Base-by-base conservation (phyloP, 257 asterid genomes). In the Solanum sejunctum region DNA sequence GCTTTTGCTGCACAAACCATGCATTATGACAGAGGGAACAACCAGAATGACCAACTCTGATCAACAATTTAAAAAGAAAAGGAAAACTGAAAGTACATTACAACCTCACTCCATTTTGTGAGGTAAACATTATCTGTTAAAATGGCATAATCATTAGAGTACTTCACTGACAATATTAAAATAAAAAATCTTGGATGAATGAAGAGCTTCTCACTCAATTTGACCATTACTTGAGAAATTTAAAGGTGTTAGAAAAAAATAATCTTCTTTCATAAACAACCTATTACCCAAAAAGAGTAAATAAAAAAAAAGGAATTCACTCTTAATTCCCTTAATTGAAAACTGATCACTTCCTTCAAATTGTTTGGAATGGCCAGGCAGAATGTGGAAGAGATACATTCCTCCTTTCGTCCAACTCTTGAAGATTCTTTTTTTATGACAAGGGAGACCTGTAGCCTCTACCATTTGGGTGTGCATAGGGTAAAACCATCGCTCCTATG, bases 1-100 rank as follows among this genome's bases (percentile, higher is more conserved):
- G 90, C 89, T 92, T 94, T 94, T 17, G 94, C 99, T 95, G 98
- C 90, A 94, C 73, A 83, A 86, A 87, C 43, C 85, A 87, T 17
- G 75, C 47, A 52, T 77, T 63, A 77, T 51, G 63, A 51, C 16
- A 52, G 26, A 2, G n/a, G n/a, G 47, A 77, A 78, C 82, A 52
- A 15, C 41, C 63, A 26, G 82, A 78, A 78, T 78, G 26, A 78
- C 45, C 82, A 78, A 78, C 82, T 26, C 28, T 28, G n/a, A 52
- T 52, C 47, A 9, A 26, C 82, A 78, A 26, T 52, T 77, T 52
- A 18, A 70, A 70, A 54, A 78, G 26, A 52, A 23, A 78, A 52
- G 16, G 26, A 28, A 51, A 26, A 78, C 17, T 77, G 64, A 16
- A 78, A 78, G 82, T 78, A 28, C 63, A 26, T 51, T 32, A 16